These are phyloP conservation scores for Saccharomyces hybrid DNA, from an alignment of 1,139 yeast species.

Conservation along the genomic window DNA sequence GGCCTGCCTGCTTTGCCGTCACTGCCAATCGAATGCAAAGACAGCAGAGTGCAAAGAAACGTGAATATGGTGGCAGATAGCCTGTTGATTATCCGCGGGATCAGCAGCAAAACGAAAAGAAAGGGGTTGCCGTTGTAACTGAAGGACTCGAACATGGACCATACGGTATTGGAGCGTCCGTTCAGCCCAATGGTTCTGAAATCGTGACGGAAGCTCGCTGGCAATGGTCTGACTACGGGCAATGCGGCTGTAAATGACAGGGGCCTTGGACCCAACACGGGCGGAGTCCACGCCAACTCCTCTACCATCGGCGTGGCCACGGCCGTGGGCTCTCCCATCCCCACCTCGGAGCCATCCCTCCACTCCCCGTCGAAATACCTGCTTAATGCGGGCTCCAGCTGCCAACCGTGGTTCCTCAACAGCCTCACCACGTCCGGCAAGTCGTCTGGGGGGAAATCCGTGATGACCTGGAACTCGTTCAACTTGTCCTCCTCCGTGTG, in stretches of 20 bases:
- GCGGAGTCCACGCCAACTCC: conserved; percentile 3
- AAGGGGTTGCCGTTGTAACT: conserved; percentile 12
- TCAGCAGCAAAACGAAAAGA: conserved; percentile 17
- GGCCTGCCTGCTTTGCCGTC: conserved; percentile 6
- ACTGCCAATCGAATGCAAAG: conserved; percentile 2
- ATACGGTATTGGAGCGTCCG: conserved; percentile 5
- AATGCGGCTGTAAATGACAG: background rate
- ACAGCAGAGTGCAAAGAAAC: conserved; percentile 7
- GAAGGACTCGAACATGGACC: conserved; percentile 5
- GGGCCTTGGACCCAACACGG: background rate
- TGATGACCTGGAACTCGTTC: conserved; percentile 34
- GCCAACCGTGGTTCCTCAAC: conserved; percentile 35
- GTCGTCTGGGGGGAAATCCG: conserved; percentile 34
- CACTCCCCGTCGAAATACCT: conserved; percentile 35
- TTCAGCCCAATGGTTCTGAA: conserved; percentile 23
- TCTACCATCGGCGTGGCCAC: conserved; percentile 13
- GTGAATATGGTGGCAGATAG: background rate
- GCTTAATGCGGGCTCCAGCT: conserved; percentile 34
- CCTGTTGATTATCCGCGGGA: conserved; percentile 13
- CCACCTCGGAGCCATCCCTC: conserved; percentile 22
- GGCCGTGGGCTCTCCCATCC: conserved; percentile 18
- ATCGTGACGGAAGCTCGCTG: conserved; percentile 23
- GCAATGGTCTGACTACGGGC: conserved; percentile 31
- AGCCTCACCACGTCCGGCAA: conserved; percentile 31
- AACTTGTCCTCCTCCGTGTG: conserved; percentile 36